Conservation (phyloP, 768 basidiomycete genomes). For the Tricholoma saponaceum region DNA sequence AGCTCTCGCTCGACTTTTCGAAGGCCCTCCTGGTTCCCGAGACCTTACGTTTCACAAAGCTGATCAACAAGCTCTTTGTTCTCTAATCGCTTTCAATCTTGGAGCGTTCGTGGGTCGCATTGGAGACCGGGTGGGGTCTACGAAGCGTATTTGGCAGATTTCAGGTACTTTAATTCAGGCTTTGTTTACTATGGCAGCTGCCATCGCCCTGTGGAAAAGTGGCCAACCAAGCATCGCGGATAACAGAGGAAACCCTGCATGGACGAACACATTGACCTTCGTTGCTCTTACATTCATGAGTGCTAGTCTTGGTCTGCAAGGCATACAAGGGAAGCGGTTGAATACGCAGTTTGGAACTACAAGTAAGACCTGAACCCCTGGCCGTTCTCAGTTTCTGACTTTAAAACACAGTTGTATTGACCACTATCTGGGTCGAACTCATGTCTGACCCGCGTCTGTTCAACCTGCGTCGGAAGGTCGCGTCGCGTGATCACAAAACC, state of each 20-base stretch:
- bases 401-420: constrained; percentile 60
- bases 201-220: constrained; percentile 69
- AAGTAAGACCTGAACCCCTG: constrained; percentile 32
- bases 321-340: constrained; percentile 77
- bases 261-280: constrained; percentile 65
- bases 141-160: constrained; percentile 72
- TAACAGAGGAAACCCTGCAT: constrained; percentile 58
- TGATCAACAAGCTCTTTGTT: constrained; percentile 83
- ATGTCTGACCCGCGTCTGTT: constrained; percentile 79
- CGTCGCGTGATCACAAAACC: constrained; percentile 66
- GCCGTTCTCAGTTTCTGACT: background rate
- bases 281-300: constrained; percentile 80
- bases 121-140: constrained; percentile 73
- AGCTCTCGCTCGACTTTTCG: constrained; percentile 77
- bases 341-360: constrained; percentile 81
- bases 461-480: constrained; percentile 43
- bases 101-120: constrained; percentile 78
- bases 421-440: constrained; percentile 87
- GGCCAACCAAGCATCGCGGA: constrained; percentile 51
- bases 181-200: constrained; percentile 69
- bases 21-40: constrained; percentile 36
- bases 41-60: constrained; percentile 71
- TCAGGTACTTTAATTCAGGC: constrained; percentile 70
- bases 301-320: constrained; percentile 79
- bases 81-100: constrained; percentile 67